phyloP scores from a whole-genome alignment of 805 yeast genomes.

The Debaryomyces maramus region DNA sequence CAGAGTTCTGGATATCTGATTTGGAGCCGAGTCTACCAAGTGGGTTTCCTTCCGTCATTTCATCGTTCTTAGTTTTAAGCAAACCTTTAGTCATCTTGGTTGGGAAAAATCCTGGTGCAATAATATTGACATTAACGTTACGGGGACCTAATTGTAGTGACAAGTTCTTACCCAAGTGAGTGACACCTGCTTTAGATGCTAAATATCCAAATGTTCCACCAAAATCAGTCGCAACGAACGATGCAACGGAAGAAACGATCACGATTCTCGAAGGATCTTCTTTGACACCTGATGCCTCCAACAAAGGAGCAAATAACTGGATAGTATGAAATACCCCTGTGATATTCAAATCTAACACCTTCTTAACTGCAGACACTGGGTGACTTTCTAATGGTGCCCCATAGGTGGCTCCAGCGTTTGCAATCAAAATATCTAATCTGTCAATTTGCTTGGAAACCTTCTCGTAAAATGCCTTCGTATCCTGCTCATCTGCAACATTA shows the following conservation, averaged over 20 bases:
- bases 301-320: conserved; percentile 53
- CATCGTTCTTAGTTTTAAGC: conserved; percentile 42
- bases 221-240: conserved; percentile 40
- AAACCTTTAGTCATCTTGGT: conserved; percentile 55
- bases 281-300: conserved; percentile 45
- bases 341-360: conserved; percentile 58
- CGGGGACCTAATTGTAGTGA: conserved; percentile 60
- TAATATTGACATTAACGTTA: conserved; percentile 59
- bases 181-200: conserved; percentile 65
- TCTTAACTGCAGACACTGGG: conserved; percentile 54
- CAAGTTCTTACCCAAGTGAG: conserved; percentile 56
- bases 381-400: conserved; percentile 58
- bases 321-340: conserved; percentile 61
- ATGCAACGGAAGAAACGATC: conserved; percentile 62
- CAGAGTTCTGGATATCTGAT: conserved; percentile 48
- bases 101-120: conserved; percentile 72
- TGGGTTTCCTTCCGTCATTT: conserved; percentile 49
- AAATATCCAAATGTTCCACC: conserved; percentile 64
- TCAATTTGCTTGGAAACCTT: conserved; percentile 35
- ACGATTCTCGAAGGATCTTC: conserved; percentile 59
- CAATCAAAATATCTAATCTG: conserved; percentile 57
- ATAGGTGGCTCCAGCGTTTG: conserved; percentile 77
- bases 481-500: conserved; percentile 48
- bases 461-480: conserved; percentile 41
- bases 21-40: conserved; percentile 54